Percentiles rank a stretch among this genome's conserved stretches.
Evolutionary conservation across 208 protist genomes (phyloP).

Genomic region (Leishmania tropica): DNA sequence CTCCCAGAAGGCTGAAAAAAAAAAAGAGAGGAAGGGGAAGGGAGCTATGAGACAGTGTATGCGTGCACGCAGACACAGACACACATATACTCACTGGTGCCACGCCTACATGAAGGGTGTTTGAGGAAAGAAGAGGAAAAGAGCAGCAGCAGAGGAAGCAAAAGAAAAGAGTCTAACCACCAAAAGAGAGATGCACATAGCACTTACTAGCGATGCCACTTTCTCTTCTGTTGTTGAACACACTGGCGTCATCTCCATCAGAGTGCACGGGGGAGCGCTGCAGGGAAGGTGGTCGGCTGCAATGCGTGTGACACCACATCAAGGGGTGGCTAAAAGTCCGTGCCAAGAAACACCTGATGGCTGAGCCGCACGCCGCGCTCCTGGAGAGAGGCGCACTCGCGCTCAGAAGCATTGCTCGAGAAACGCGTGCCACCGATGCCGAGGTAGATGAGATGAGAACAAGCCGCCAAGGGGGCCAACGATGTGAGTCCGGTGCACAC

Average conservation of each 20-base stretch:
- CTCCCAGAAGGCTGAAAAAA: background rate
- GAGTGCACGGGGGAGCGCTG: background rate
- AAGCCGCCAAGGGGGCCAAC: constrained; percentile 17
- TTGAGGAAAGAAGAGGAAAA: background rate
- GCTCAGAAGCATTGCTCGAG: constrained; percentile 9
- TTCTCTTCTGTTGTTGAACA: background rate
- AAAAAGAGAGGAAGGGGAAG: background rate
- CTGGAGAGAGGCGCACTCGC: constrained; percentile 8
- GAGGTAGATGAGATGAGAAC: constrained; percentile 14
- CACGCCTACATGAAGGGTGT: background rate
- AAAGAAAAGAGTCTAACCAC: background rate
- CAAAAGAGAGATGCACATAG: background rate
- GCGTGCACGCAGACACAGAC: background rate
- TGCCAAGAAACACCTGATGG: constrained; percentile 26
- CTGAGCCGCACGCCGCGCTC: constrained; percentile 31
- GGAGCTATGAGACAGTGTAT: background rate
- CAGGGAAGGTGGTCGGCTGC: background rate
- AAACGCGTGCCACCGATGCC: constrained; percentile 34
- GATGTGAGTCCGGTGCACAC: constrained; percentile 23
- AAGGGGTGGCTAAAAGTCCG: constrained; percentile 6
- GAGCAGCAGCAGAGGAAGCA: background rate
- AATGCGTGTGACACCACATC: background rate
- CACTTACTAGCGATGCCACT: background rate
- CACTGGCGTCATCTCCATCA: background rate
- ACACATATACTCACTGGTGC: no score